Base-by-base conservation (phyloP, 2,329 filamentous ascomycete genomes). In the Aspergillus pseudoviridinutans region DNA sequence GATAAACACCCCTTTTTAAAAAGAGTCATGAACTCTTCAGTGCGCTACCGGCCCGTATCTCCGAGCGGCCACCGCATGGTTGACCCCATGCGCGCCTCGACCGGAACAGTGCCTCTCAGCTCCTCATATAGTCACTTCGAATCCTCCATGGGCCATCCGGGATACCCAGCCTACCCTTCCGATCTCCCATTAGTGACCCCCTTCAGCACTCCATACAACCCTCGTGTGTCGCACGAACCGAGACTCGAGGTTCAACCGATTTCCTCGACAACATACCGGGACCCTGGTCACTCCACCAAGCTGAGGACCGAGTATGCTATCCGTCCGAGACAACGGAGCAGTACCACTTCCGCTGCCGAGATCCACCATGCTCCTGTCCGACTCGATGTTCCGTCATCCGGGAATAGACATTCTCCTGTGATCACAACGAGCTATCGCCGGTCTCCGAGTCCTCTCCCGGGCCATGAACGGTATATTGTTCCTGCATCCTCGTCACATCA, bases 11-110 rank as follows among this genome's bases (percentile, higher is more conserved):
- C 51, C 47, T 47, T 52, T 32, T 32, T 42, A 49, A 25, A 25
- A 5, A 25, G 59, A 54, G 52, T 55, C 55, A 61, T 72, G 69
- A 63, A 62, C 49, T 64, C 70, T 57, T 63, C 68, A 42, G 63
- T 64, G 50, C 68, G 69, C 55, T 68, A 71, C 57, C 74, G 74
- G 27, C 67, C 67, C 57, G 60, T 69, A 25, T 76, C 74, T 32
- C 73, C 75, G 14, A 65, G 65, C 3, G 62, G 66, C 53, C 66
- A 66, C 27, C 68, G 69, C 57, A 59, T 71, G 59, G 62, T 68
- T 51, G 74, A 76, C 50, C 73, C 74, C 28, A 67, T 73, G 66
- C 72, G 74, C 44, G 69, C 74, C 29, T 78, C 76, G 20, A 77
- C 75, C 6, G 74, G 75, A 41, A 76, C 70, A 49, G 69, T 78